Evolutionary conservation across 2,329 filamentous ascomycete genomes (phyloP).

Genomic region (Graphiopsis chlorocephala): DNA sequence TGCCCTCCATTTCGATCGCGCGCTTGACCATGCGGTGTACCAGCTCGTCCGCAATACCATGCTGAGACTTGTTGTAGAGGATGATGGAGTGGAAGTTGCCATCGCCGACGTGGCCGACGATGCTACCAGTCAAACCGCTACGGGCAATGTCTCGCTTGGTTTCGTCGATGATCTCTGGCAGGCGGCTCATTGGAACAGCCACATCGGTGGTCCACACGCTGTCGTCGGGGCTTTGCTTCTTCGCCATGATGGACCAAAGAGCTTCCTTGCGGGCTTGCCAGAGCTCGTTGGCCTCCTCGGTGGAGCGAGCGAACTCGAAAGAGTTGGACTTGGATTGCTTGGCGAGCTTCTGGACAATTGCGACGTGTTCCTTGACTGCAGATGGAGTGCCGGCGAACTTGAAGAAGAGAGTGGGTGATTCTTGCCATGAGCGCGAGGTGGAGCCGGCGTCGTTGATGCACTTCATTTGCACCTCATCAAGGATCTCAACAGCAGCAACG

Average conservation of each 20-base stretch:
- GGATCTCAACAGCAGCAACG: constrained; percentile 86
- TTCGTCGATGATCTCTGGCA: constrained; percentile 74
- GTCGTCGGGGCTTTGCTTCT: constrained; percentile 57
- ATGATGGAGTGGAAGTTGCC: constrained; percentile 71
- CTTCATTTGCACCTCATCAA: constrained; percentile 87
- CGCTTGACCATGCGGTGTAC: constrained; percentile 84
- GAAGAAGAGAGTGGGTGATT: constrained; percentile 70
- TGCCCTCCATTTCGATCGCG: constrained; percentile 75
- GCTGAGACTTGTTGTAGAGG: constrained; percentile 65
- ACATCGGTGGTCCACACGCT: constrained; percentile 80
- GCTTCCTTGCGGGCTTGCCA: constrained; percentile 76
- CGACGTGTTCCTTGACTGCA: constrained; percentile 76
- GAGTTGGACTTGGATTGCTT: constrained; percentile 59
- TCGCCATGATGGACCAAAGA: constrained; percentile 69
- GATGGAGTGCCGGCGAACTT: constrained; percentile 68
- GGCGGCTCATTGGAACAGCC: constrained; percentile 68
- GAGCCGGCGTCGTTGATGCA: constrained; percentile 67
- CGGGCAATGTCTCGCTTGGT: constrained; percentile 65
- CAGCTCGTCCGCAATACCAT: constrained; percentile 63
- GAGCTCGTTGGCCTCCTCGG: constrained; percentile 65
- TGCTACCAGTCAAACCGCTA: constrained; percentile 62
- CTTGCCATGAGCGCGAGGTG: constrained; percentile 64
- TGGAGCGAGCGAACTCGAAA: constrained; percentile 66
- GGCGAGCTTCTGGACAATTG: constrained; percentile 61
- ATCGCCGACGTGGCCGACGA: constrained; percentile 73